Evolutionary conservation across 202 grass and related monocot genomes (phyloP).

Genomic region (Zizania palustris): DNA sequence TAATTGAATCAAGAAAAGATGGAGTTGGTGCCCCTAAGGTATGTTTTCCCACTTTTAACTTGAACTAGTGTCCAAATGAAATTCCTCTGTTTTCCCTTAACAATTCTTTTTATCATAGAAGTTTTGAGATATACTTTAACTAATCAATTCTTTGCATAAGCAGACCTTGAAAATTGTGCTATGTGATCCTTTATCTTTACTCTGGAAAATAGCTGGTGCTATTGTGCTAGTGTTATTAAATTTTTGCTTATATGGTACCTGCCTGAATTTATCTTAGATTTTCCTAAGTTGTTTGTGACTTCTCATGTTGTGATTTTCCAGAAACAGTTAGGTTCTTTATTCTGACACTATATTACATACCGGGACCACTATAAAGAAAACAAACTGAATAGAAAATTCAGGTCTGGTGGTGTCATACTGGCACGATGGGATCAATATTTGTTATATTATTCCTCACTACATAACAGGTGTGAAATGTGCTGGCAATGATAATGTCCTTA

Average conservation of each 20-base stretch:
- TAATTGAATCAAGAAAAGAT: conserved; percentile 92
- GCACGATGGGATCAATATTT: conserved; percentile 1
- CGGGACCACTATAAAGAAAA: conserved; percentile 28
- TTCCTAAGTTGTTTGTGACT: conserved; percentile 8
- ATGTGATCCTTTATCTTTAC: background rate
- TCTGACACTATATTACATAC: conserved; percentile 25
- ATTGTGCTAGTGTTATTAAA: background rate
- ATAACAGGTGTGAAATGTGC: background rate
- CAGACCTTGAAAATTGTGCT: conserved; percentile 3
- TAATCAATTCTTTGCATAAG: conserved; percentile 1
- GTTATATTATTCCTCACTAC: background rate
- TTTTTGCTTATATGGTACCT: conserved; percentile 3
- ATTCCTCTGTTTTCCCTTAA: conserved; percentile 24
- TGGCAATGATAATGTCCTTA: background rate
- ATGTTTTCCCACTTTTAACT: conserved; percentile 20
- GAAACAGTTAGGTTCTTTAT: conserved; percentile 20
- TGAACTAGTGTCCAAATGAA: conserved; percentile 32
- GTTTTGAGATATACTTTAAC: background rate
- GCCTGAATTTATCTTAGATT: background rate
- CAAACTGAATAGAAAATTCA: conserved; percentile 11
- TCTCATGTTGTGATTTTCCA: conserved; percentile 21
- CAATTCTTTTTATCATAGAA: background rate
- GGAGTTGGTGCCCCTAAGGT: conserved; percentile 90
- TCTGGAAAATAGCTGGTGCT: conserved; percentile 5
- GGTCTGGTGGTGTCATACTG: background rate